A percentile compares a stretch with the other conserved stretches of the same genome.
These are phyloP conservation scores for Physcomitrellopsis africana DNA, from an alignment of 225 moss, liverwort and hornwort species.

Conservation along the genomic window DNA sequence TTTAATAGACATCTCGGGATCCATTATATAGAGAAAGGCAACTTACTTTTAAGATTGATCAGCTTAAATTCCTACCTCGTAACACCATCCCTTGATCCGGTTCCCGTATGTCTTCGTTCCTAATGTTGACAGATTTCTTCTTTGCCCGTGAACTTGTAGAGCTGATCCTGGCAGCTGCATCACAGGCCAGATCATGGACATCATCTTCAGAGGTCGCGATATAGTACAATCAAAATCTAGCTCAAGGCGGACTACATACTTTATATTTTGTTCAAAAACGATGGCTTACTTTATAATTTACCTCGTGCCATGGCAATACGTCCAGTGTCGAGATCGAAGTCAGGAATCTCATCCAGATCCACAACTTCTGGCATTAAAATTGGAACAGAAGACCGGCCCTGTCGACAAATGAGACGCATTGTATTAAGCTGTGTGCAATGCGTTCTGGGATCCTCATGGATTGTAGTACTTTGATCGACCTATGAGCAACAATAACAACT, in stretches of 20 bases:
- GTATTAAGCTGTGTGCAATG: not conserved
- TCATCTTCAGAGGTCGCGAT: conserved; percentile 24
- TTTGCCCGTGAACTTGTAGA: conserved; percentile 19
- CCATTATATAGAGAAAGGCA: not conserved
- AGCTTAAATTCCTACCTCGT: conserved; percentile 42
- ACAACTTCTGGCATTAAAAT: conserved; percentile 43
- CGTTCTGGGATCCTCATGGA: conserved; percentile 11
- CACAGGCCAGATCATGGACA: conserved; percentile 6
- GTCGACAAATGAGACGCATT: conserved; percentile 23
- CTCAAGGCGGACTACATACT: conserved; percentile 8
- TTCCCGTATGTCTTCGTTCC: conserved; percentile 29
- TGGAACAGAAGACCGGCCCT: conserved; percentile 31
- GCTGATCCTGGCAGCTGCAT: conserved; percentile 4
- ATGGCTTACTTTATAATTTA: conserved; percentile 33
- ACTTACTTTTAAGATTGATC: not conserved
- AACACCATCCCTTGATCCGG: conserved; percentile 33
- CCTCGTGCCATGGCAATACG: conserved; percentile 26
- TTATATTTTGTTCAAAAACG: not conserved
- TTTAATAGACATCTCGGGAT: not conserved
- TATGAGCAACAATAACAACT: not conserved
- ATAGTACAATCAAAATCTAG: conserved; percentile 19
- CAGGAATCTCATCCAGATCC: conserved; percentile 51
- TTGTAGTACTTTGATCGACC: not conserved
- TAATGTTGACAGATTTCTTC: too few relatives aligned
- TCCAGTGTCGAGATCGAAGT: conserved; percentile 29